Evolutionary conservation across 805 yeast genomes (phyloP), one percentile per base, ranked within the genome.

Genomic region (Barnettozyma sucrosica): DNA sequence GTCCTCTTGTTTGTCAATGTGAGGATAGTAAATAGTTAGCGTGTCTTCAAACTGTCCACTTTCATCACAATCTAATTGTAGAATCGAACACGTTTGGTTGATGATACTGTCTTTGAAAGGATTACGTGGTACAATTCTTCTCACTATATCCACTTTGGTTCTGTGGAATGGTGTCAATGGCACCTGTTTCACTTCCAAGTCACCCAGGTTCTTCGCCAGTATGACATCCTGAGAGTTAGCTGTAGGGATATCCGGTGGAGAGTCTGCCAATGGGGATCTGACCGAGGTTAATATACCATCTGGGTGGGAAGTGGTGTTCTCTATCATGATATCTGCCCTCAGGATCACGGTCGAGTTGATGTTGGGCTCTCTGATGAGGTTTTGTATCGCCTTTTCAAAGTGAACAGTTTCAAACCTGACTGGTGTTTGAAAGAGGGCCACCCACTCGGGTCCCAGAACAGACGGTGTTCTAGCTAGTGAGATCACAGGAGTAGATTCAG

Each of bases 321-420:
- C 84, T 39, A 71, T 69, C 41, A 86, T 62, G 21, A 89, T 79
- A 66, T 92, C 97, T 0, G 97, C 95, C 55, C 98, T 70, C 66
- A 92, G 70, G 30, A 90, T 85, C 32, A 89, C 93, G 0, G 97
- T 85, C 10, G 97, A 90, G 66, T 90, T 92, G 66, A 89, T 85
- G 62, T 89, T 86, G 16, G 97, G 97, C 53, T 87, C 88, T 50
- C 76, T 73, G 46, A 89, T 85, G 51, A 89, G 72, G 63, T 88
- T 86, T 39, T 77, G 65, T 90, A 89, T 84, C 6, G 96, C 96
- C 3, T 68, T 67, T 47, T 79, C 81, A 59, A 82, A 89, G 65
- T 89, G 87, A 5, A 63, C 64, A 13, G 70, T 58, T 11, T 67
- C 67, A 55, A 82, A 83, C 4, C 70, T 77, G 3, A 75, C 81